Evolutionary conservation across 768 basidiomycete species (phyloP), one percentile per base, ranked within the genome.

Genomic region (Tylopilus subfusipes): DNA sequence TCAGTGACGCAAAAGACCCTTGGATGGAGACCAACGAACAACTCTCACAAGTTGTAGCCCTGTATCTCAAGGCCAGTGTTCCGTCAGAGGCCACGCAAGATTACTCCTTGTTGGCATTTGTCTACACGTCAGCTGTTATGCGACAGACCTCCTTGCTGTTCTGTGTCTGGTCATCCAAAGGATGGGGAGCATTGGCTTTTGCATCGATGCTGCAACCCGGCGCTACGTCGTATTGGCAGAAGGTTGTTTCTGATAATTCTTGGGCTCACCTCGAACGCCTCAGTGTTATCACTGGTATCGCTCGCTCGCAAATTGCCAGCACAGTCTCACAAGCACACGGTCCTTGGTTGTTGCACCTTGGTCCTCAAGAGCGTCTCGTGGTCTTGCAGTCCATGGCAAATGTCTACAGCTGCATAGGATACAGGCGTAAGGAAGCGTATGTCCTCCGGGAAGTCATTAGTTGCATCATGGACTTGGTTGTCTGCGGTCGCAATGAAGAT

Each of bases 401-500:
- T 58, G 73, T 92, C 43, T 95, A 88, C 68, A 79, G 86, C 12
- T 87, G 84, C 59, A 69, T 99, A 5, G 93, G 92, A 10, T 91
- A 93, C 68, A 80, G 76, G 50, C 79, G 97, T 44, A 96, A 96
- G 72, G 95, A 97, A 72, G 88, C 86, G 0, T 89, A 90, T 63
- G 75, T 93, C 38, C 76, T 94, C 24, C 80, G 96, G 12, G 94
- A 98, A 65, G 80, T 97, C 40, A 77, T 95, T 21, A 90, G 88
- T 10, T 89, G 88, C 60, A 70, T 93, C 50, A 76, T 95, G 74
- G 94, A 93, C 65, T 77, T 93, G 51, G 73, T 96, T 54, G 88
- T 94, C n/a, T 90, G 84, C 61, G 90, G 86, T 48, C 81, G 88
- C 46, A 88, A 88, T 61, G 89, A 91, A 69, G 79, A 82, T 62